These are phyloP conservation scores for Lipomyces anomalus DNA, from an alignment of 805 yeast genomes.

Conservation along the genomic window DNA sequence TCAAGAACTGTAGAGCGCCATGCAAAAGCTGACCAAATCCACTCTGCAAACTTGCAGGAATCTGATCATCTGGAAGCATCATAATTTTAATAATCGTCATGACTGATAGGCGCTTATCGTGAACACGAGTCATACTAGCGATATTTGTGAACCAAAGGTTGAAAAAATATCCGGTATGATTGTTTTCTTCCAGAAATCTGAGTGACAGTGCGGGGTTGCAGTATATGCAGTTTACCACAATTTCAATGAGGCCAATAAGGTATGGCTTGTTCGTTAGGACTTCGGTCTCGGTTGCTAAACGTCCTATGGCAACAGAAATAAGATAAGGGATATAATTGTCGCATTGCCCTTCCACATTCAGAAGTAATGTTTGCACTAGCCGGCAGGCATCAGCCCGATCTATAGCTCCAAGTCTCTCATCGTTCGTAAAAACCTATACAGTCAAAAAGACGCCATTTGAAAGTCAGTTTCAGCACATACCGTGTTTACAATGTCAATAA, in stretches of 20 bases:
- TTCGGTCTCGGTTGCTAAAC: constrained; percentile 34
- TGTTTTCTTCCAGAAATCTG: constrained; percentile 41
- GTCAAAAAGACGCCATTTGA: not conserved
- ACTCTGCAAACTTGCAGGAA: constrained; percentile 31
- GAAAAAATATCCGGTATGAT: constrained; percentile 49
- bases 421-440: constrained; percentile 25
- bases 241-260: constrained; percentile 51
- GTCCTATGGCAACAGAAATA: constrained; percentile 41
- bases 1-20: constrained; percentile 48
- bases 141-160: constrained; percentile 59
- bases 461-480: constrained; percentile 1
- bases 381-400: constrained; percentile 59
- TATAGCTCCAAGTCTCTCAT: constrained; percentile 47
- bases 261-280: constrained; percentile 37
- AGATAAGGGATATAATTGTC: constrained; percentile 44
- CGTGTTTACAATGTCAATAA: constrained; percentile 45
- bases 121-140: constrained; percentile 59
- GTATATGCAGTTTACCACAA: constrained; percentile 57
- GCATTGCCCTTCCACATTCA: constrained; percentile 49
- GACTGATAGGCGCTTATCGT: constrained; percentile 70
- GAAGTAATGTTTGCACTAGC: constrained; percentile 56
- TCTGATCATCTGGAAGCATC: constrained; percentile 30
- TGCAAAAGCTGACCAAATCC: constrained; percentile 45
- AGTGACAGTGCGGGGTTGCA: constrained; percentile 55
- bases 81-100: constrained; percentile 59